These are phyloP conservation scores for Lachnum nothofagi DNA, from an alignment of 2,329 filamentous ascomycete genomes.

Conservation along the genomic window DNA sequence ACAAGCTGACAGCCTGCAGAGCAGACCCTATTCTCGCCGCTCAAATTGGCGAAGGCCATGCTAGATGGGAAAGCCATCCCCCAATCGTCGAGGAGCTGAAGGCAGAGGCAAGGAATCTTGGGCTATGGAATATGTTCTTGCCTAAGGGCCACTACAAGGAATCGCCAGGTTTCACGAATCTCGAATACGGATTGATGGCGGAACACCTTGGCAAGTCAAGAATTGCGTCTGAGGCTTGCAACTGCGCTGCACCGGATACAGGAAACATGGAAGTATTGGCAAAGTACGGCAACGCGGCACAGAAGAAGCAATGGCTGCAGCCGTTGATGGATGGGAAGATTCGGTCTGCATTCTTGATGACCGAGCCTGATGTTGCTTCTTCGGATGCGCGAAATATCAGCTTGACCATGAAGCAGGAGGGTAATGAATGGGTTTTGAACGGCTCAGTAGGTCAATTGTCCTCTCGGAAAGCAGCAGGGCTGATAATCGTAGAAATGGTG, in stretches of 20 bases:
- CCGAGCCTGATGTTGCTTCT: conserved; percentile 80
- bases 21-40: conserved; percentile 76
- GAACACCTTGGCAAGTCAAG: conserved; percentile 87
- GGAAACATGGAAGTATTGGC: conserved; percentile 95
- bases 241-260: conserved; percentile 86
- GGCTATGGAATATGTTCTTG: conserved; percentile 98
- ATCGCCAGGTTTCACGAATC: conserved; percentile 87
- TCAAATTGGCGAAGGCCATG: conserved; percentile 67
- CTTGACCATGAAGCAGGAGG: conserved; percentile 74
- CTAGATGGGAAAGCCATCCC: conserved; percentile 77
- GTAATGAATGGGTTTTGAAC: conserved; percentile 85
- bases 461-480: not conserved
- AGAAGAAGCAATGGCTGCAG: conserved; percentile 78
- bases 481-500: conserved; percentile 78
- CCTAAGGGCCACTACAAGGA: conserved; percentile 93
- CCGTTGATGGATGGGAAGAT: conserved; percentile 81
- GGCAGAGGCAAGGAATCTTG: conserved; percentile 71
- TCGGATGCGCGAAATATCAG: conserved; percentile 92
- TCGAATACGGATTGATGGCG: conserved; percentile 97
- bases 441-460: conserved; percentile 57
- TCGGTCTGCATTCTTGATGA: conserved; percentile 89
- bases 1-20: conserved; percentile 36
- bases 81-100: conserved; percentile 84
- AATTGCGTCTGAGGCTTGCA: conserved; percentile 78
- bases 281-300: conserved; percentile 79